phyloP scores from a whole-genome alignment of 306 rosid species.

The Pueraria montana region DNA sequence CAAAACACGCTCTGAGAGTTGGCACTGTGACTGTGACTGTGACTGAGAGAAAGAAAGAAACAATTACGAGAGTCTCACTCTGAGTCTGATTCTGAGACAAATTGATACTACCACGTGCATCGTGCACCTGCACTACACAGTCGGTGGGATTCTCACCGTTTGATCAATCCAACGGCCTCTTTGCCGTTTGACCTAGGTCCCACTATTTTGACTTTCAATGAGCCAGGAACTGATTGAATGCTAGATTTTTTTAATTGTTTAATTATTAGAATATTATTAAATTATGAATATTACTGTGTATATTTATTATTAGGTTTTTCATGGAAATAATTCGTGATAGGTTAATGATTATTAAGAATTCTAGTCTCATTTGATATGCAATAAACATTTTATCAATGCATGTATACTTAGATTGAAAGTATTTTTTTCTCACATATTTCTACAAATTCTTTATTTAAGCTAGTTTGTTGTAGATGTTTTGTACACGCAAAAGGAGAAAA shows the following conservation, averaged over 20 bases:
- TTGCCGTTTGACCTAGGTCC: background rate
- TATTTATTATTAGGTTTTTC: background rate
- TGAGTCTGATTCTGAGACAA: background rate
- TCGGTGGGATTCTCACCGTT: slow-evolving; percentile 20
- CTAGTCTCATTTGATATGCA: background rate
- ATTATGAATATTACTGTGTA: background rate
- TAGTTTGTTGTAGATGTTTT: too few relatives aligned
- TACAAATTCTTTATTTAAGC: too few relatives aligned
- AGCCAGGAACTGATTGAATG: background rate
- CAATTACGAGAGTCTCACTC: background rate
- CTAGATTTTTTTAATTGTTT: background rate
- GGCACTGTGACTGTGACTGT: background rate
- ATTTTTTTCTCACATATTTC: too few relatives aligned
- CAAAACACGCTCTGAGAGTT: background rate
- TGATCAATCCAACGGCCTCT: background rate
- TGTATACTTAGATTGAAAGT: too few relatives aligned
- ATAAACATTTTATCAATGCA: too few relatives aligned
- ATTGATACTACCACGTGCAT: slow-evolving; percentile 4
- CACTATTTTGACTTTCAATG: background rate
- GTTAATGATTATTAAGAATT: background rate
- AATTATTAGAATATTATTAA: too few relatives aligned
- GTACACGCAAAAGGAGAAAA: too few relatives aligned
- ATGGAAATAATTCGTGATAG: background rate
- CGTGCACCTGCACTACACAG: background rate
- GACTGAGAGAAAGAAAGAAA: background rate